Percentiles rank a stretch among this genome's conserved stretches.
Conservation (phyloP, 1,284 basidiomycete species). For the Pascua guehoae region DNA sequence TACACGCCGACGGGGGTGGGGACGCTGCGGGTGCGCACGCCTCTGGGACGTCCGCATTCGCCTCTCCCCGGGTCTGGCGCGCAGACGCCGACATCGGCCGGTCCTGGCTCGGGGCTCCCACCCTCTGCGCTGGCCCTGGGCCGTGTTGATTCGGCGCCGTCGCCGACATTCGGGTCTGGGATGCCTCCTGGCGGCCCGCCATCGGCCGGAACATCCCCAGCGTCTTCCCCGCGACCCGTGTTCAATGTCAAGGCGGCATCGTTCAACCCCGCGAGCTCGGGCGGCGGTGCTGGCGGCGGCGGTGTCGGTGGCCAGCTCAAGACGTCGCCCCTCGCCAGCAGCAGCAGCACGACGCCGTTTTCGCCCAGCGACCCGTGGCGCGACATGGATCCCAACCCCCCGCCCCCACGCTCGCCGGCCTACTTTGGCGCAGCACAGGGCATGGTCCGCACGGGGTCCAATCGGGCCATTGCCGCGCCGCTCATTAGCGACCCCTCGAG, state of each 20-base stretch:
- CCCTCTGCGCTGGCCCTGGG: conserved; percentile 9
- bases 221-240: conserved; percentile 54
- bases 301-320: conserved; percentile 59
- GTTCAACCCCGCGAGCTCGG: conserved; percentile 57
- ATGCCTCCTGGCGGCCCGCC: background rate
- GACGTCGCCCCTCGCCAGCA: conserved; percentile 64
- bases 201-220: conserved; percentile 54
- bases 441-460: conserved; percentile 60
- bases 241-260: conserved; percentile 66
- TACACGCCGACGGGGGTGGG: conserved; percentile 48
- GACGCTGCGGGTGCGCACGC: conserved; percentile 43
- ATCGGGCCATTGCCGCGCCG: conserved; percentile 81
- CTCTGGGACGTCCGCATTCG: conserved; percentile 42
- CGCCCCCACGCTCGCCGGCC: conserved; percentile 40
- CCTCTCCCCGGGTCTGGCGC: conserved; percentile 25
- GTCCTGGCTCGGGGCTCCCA: conserved; percentile 59
- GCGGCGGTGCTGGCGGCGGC: conserved; percentile 54
- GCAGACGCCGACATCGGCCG: conserved; percentile 38
- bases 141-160: conserved; percentile 11
- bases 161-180: background rate
- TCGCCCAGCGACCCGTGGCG: conserved; percentile 59
- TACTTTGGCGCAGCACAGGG: conserved; percentile 55
- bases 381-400: conserved; percentile 27
- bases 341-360: conserved; percentile 74
- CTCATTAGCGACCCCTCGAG: conserved; percentile 66